Percentiles rank a stretch among this genome's conserved stretches.
Conservation (phyloP, 1,284 basidiomycete species). For the Rhodotorula glutinis region DNA sequence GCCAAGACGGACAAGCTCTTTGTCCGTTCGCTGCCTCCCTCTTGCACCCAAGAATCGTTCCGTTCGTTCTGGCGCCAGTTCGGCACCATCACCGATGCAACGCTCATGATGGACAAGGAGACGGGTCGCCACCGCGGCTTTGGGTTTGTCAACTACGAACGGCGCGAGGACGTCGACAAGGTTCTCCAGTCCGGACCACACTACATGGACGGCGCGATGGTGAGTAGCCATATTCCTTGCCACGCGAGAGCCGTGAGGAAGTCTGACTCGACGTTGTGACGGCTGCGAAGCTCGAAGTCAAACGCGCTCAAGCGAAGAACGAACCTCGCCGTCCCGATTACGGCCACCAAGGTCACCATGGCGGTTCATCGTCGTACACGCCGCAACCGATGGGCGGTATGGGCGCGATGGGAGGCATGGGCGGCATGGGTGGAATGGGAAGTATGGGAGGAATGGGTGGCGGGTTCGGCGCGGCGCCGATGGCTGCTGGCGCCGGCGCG, state of each 20-base stretch:
- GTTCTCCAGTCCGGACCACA: slow-evolving; percentile 45
- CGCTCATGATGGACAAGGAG: slow-evolving; percentile 97
- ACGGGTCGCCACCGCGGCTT: slow-evolving; percentile 95
- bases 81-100: slow-evolving; percentile 92
- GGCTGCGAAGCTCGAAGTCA: slow-evolving; percentile 35
- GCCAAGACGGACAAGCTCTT: slow-evolving; percentile 79
- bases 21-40: slow-evolving; percentile 87
- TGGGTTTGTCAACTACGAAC: slow-evolving; percentile 89
- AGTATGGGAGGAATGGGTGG: slow-evolving; percentile 38
- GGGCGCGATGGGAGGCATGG: slow-evolving; percentile 46
- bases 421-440: slow-evolving; percentile 40
- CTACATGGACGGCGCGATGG: slow-evolving; percentile 48
- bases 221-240: slow-evolving; percentile 14
- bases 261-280: not conserved
- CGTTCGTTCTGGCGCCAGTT: slow-evolving; percentile 82
- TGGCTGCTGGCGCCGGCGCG: slow-evolving; percentile 3
- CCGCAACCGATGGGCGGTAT: not conserved
- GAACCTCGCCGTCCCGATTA: slow-evolving; percentile 31
- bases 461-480: slow-evolving; percentile 1
- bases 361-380: slow-evolving; percentile 3
- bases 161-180: slow-evolving; percentile 78
- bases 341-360: slow-evolving; percentile 26
- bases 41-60: slow-evolving; percentile 90
- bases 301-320: slow-evolving; percentile 37
- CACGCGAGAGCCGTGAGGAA: no score